These are phyloP conservation scores for Aspergillus tamarii DNA, from an alignment of 2,329 filamentous ascomycete genomes.

Conservation along the genomic window DNA sequence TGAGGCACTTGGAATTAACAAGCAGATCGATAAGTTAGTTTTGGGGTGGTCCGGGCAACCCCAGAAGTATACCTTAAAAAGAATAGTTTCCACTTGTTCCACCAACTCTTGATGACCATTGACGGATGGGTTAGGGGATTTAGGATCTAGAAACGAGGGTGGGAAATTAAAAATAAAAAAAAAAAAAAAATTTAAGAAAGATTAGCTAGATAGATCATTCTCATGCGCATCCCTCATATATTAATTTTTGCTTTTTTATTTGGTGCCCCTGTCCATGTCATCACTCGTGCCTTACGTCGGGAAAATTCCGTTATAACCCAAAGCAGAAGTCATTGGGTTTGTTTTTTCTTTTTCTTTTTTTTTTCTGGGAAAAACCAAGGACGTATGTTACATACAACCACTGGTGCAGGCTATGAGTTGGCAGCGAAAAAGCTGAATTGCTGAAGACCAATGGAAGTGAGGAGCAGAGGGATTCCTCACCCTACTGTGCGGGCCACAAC, in stretches of 20 bases:
- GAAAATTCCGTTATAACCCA: background rate
- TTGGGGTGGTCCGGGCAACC: conserved; percentile 29
- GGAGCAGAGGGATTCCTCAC: background rate
- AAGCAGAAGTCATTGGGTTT: background rate
- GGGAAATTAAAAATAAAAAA: too few species aligned
- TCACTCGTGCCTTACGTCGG: conserved; percentile 3
- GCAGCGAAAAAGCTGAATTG: background rate
- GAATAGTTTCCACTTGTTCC: background rate
- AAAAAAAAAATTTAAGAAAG: background rate
- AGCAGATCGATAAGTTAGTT: conserved; percentile 14
- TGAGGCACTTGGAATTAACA: background rate
- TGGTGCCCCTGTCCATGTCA: background rate
- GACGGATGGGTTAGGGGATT: background rate
- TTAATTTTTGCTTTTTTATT: background rate
- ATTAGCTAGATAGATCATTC: background rate
- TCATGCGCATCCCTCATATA: background rate
- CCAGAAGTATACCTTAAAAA: conserved; percentile 6
- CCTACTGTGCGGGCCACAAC: background rate
- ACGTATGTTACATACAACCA: background rate
- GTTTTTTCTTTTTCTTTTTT: too few species aligned
- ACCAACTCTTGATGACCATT: background rate
- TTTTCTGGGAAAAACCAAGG: background rate
- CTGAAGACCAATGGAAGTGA: background rate
- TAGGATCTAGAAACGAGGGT: background rate
- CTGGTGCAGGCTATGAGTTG: background rate